A percentile compares a stretch with the other conserved stretches of the same genome.
Conservation (phyloP, 345 rosid species). For the Nephelium lappaceum region DNA sequence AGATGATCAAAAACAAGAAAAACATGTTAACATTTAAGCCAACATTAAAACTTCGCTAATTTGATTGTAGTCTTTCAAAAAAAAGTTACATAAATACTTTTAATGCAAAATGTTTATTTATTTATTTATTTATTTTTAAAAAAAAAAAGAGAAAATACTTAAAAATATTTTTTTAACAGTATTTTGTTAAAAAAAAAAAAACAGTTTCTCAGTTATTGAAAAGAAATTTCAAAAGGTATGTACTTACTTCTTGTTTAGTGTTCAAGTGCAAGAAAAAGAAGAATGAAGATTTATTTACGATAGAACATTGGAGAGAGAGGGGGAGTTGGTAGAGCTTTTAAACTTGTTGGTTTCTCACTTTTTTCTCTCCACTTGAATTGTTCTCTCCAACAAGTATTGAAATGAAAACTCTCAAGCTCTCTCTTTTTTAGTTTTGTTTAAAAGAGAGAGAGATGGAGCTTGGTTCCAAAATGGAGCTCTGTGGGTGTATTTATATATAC, state of each 20-base stretch:
- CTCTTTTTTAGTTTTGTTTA: too few species aligned
- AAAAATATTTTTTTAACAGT: too few species aligned
- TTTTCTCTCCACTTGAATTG: neutral
- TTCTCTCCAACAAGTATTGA: neutral
- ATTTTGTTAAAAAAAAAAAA: neutral
- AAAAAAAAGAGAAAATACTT: neutral
- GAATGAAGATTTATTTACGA: neutral
- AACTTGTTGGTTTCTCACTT: neutral
- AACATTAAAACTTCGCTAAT: too few species aligned
- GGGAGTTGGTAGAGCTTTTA: neutral
- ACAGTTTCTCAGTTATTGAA: neutral
- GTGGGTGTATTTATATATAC: neutral
- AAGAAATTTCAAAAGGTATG: neutral
- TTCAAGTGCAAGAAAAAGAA: neutral
- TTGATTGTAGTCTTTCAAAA: too few species aligned
- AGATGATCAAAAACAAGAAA: neutral
- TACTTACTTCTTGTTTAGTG: constrained; percentile 9
- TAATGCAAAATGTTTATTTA: too few species aligned
- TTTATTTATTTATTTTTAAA: too few species aligned
- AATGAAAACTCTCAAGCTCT: too few species aligned
- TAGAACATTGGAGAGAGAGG: neutral
- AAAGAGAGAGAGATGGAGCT: neutral
- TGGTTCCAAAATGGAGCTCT: neutral
- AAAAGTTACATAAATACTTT: too few species aligned
- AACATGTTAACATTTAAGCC: too few species aligned